Conservation (phyloP, 371 early-diverging fungal species). For the Mortierella sp. region DNA sequence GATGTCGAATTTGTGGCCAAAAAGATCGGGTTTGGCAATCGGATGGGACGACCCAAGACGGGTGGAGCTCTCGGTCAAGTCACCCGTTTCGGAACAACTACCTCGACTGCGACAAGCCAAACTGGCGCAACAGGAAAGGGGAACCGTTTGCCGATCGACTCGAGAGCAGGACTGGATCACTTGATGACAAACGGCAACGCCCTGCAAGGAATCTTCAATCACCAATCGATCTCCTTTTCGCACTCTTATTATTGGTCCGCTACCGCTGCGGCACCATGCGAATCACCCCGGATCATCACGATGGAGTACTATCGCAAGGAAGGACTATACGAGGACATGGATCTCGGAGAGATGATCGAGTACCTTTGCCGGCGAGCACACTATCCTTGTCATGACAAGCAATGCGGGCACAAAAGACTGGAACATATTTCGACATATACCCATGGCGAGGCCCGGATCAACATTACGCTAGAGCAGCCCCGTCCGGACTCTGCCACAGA, state of each 20-base stretch:
- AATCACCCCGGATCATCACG: slow-evolving; percentile 65
- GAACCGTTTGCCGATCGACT: slow-evolving; percentile 61
- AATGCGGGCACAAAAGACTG: slow-evolving; percentile 63
- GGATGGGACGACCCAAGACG: slow-evolving; percentile 31
- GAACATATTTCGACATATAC: slow-evolving; percentile 70
- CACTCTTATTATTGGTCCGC: slow-evolving; percentile 67
- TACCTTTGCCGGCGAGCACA: slow-evolving; percentile 62
- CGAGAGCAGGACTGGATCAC: slow-evolving; percentile 69
- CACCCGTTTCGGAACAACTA: slow-evolving; percentile 14
- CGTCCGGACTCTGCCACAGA: slow-evolving; percentile 33
- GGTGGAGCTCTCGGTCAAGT: not conserved
- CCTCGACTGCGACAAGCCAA: not conserved
- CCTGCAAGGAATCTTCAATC: slow-evolving; percentile 65
- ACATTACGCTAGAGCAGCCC: slow-evolving; percentile 57
- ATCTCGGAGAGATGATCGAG: slow-evolving; percentile 68
- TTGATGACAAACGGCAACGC: slow-evolving; percentile 71
- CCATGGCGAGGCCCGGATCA: slow-evolving; percentile 67
- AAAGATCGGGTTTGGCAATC: slow-evolving; percentile 51
- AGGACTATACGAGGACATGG: slow-evolving; percentile 61
- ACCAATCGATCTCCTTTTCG: slow-evolving; percentile 70
- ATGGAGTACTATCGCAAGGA: slow-evolving; percentile 68
- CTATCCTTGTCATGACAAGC: slow-evolving; percentile 54
- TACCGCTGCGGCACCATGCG: slow-evolving; percentile 68
- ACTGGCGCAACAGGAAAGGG: slow-evolving; percentile 10
- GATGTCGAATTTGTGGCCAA: slow-evolving; percentile 53